Percentiles rank a stretch among this genome's conserved stretches.
Evolutionary conservation across 768 basidiomycete genomes (phyloP).

Genomic region (Crucibulum laeve): DNA sequence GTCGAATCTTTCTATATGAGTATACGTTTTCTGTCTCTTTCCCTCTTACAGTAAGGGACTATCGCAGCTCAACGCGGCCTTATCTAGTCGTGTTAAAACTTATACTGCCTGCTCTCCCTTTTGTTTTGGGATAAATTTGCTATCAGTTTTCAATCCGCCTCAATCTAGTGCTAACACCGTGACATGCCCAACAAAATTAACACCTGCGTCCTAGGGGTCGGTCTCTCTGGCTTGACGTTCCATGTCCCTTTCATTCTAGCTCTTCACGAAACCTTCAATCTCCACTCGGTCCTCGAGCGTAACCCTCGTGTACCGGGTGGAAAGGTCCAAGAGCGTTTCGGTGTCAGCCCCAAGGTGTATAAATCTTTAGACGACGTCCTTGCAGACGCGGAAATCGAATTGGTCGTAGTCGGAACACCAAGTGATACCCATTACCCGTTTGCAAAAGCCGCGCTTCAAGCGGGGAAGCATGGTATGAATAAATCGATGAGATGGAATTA

Average conservation of each 20-base stretch:
- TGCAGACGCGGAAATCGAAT: constrained; percentile 59
- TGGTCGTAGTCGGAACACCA: constrained; percentile 66
- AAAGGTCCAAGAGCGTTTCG: constrained; percentile 64
- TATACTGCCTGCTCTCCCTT: no score
- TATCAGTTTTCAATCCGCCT: no score
- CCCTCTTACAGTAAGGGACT: no score
- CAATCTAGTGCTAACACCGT: no score
- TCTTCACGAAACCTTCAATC: constrained; percentile 62
- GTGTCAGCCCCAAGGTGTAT: constrained; percentile 53
- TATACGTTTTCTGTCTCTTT: no score
- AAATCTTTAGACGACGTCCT: constrained; percentile 57
- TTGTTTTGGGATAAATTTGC: no score
- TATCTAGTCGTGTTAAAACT: no score
- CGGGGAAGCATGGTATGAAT: constrained; percentile 77
- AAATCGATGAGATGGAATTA: constrained; percentile 14
- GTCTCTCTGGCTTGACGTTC: constrained; percentile 73
- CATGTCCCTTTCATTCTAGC: constrained; percentile 78
- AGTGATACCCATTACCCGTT: constrained; percentile 70
- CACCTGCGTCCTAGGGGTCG: constrained; percentile 73
- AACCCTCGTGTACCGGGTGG: constrained; percentile 58
- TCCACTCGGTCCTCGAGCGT: constrained; percentile 74
- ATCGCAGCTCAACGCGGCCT: no score
- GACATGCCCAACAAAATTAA: constrained; percentile 49
- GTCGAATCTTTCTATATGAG: no score
- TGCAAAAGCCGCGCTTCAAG: constrained; percentile 59